Conservation (phyloP, 345 rosid species). For the Alliaria petiolata region DNA sequence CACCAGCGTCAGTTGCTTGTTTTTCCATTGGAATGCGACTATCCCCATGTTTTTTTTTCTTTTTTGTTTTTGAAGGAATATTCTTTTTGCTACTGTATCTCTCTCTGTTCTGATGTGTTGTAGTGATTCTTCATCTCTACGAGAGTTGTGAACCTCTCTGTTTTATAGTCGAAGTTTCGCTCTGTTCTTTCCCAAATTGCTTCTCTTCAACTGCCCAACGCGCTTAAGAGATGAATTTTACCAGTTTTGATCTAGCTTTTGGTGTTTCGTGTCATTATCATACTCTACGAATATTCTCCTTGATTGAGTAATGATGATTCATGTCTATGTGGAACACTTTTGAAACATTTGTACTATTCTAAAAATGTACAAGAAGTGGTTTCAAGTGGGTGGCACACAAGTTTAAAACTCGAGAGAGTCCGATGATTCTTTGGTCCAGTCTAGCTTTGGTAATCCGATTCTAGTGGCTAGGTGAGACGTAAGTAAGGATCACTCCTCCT, state of each 20-base stretch:
- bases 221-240: neutral
- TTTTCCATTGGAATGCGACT: neutral
- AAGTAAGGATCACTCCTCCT: too few species aligned
- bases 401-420: neutral
- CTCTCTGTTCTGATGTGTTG: neutral
- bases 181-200: neutral
- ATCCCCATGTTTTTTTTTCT: neutral
- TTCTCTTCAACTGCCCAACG: neutral
- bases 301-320: neutral
- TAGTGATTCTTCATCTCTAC: neutral
- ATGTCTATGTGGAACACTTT: neutral
- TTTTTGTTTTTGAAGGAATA: too few species aligned
- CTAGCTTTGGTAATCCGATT: too few species aligned
- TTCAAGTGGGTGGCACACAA: neutral
- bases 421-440: neutral
- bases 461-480: too few species aligned
- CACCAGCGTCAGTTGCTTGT: neutral
- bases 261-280: neutral
- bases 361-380: neutral
- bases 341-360: neutral
- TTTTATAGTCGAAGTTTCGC: neutral
- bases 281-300: neutral
- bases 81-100: neutral
- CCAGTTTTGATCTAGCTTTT: neutral
- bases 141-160: neutral